Percentiles rank a stretch among this genome's conserved stretches.
These are phyloP conservation scores for Lactarius hengduanensis DNA, from an alignment of 768 basidiomycete species.

Conservation along the genomic window DNA sequence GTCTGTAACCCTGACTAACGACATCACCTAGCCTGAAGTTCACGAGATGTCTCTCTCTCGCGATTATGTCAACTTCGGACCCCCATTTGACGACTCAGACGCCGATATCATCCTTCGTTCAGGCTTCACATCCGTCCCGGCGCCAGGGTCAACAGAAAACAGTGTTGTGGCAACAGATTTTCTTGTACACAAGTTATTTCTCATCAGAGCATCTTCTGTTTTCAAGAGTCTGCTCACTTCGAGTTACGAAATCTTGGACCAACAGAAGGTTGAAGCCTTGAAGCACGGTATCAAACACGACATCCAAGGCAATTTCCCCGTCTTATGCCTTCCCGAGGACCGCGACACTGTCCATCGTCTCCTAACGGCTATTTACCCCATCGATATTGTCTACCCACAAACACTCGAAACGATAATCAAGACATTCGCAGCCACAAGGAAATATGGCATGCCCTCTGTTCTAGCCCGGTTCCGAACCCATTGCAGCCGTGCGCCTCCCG, in stretches of 20 bases:
- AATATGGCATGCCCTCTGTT: too few relatives aligned
- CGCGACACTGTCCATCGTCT: conserved; percentile 20
- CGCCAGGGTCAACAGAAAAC: background rate
- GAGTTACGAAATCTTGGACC: background rate
- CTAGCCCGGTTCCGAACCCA: too few relatives aligned
- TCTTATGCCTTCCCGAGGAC: conserved; percentile 10
- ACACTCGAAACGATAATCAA: conserved; percentile 11
- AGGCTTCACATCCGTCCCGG: background rate
- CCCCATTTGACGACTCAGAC: conserved; percentile 49
- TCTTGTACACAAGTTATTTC: conserved; percentile 14
- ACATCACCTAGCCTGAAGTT: background rate
- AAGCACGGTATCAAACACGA: background rate
- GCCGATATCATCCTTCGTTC: conserved; percentile 34
- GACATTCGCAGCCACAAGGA: too few relatives aligned
- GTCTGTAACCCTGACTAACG: background rate
- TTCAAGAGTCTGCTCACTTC: conserved; percentile 17
- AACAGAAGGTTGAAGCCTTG: background rate
- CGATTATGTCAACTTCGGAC: conserved; percentile 32
- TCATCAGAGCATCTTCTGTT: conserved; percentile 16
- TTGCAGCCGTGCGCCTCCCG: too few relatives aligned
- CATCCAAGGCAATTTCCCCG: background rate
- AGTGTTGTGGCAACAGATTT: background rate
- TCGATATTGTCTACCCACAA: conserved; percentile 11
- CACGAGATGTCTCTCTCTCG: conserved; percentile 5
- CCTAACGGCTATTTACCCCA: conserved; percentile 20